phyloP scores from a whole-genome alignment of 768 basidiomycete species.

The Suillus spraguei region DNA sequence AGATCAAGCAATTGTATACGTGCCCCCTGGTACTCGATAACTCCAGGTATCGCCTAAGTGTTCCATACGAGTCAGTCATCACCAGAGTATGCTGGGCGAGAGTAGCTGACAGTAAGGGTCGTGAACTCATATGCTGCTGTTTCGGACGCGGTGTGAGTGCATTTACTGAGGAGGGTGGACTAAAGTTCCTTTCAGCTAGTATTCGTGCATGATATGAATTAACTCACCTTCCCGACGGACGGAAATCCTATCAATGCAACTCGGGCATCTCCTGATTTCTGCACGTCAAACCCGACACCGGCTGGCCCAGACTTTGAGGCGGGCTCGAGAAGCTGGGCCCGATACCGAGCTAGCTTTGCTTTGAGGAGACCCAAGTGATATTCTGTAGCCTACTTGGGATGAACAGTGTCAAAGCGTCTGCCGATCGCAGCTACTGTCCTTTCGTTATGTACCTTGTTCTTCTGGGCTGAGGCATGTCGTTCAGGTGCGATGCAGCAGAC shows the following conservation, averaged over 20 bases:
- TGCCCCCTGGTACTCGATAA: constrained; percentile 93
- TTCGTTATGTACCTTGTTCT: constrained; percentile 76
- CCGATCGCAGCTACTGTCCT: constrained; percentile 9
- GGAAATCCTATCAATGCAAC: constrained; percentile 95
- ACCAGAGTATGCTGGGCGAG: neutral
- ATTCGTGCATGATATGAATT: neutral
- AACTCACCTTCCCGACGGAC: constrained; percentile 81
- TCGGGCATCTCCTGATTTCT: constrained; percentile 85
- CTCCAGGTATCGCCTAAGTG: constrained; percentile 89
- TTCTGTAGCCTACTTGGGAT: constrained; percentile 72
- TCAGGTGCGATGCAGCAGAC: constrained; percentile 9
- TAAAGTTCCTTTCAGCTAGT: constrained; percentile 34
- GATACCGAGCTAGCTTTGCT: constrained; percentile 92
- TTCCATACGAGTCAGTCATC: constrained; percentile 4
- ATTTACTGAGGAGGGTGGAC: constrained; percentile 91
- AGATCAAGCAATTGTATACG: constrained; percentile 94
- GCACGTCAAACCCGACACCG: constrained; percentile 89
- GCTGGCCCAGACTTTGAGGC: constrained; percentile 77
- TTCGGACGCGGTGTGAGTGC: constrained; percentile 88
- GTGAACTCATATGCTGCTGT: constrained; percentile 96
- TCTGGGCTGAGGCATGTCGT: constrained; percentile 65
- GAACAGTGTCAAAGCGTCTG: constrained; percentile 15
- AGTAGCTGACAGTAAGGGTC: constrained; percentile 68
- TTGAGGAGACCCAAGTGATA: constrained; percentile 93
- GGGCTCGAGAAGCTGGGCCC: constrained; percentile 94